Conservation (phyloP, 805 yeast genomes). For the Yarrowia sp. region DNA sequence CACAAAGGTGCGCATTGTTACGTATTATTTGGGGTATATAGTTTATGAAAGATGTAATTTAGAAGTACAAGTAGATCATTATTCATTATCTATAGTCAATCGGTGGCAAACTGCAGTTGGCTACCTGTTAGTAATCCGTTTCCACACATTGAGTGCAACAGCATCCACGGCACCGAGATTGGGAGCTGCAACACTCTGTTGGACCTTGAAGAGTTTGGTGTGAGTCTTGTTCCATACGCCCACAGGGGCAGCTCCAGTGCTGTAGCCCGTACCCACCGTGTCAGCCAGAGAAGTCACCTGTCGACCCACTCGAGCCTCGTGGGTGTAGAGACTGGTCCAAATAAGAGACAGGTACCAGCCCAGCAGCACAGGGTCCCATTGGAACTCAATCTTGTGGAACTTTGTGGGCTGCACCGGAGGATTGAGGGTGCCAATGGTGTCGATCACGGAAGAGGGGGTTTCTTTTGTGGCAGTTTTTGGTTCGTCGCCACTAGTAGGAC, state of each 20-base stretch:
- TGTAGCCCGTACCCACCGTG: slow-evolving; percentile 14
- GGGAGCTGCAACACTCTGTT: slow-evolving; percentile 24
- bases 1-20: background rate
- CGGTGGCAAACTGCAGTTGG: background rate
- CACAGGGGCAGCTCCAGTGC: slow-evolving; percentile 16
- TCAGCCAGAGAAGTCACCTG: slow-evolving; percentile 30
- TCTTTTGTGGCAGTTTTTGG: background rate
- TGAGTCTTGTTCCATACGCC: slow-evolving; percentile 34
- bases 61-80: background rate
- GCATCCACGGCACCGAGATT: slow-evolving; percentile 34
- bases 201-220: slow-evolving; percentile 31
- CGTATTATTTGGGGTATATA: background rate
- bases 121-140: slow-evolving; percentile 30
- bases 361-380: slow-evolving; percentile 28
- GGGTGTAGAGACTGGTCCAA: slow-evolving; percentile 23
- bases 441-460: slow-evolving; percentile 18
- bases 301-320: slow-evolving; percentile 34
- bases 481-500: background rate
- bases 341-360: slow-evolving; percentile 35
- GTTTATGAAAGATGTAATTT: background rate
- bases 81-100: background rate
- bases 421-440: slow-evolving; percentile 10
- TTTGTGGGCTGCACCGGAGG: slow-evolving; percentile 15
- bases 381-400: slow-evolving; percentile 31
- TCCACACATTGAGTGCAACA: slow-evolving; percentile 37